Conservation (phyloP, 2,329 filamentous ascomycete species). For the Bipolaris cookei region DNA sequence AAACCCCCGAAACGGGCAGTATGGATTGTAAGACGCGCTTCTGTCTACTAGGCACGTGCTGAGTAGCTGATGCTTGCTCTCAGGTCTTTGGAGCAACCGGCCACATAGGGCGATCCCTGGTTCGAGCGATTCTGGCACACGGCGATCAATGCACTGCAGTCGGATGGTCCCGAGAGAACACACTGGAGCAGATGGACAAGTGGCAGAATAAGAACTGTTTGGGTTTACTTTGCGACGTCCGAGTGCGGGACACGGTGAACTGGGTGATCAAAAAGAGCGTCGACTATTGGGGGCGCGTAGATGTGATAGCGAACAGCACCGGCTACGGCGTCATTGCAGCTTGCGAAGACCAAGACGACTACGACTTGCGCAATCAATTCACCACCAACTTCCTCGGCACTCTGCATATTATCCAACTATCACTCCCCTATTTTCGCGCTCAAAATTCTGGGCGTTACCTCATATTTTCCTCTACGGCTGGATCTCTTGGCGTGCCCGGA, state of each 20-base stretch:
- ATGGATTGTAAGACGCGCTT: conserved; percentile 74
- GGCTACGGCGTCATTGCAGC: conserved; percentile 95
- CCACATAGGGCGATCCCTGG: conserved; percentile 90
- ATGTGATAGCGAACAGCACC: conserved; percentile 88
- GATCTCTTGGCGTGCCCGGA: conserved; percentile 90
- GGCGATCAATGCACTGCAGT: conserved; percentile 87
- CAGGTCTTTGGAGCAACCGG: conserved; percentile 93
- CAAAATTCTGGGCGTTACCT: conserved; percentile 80
- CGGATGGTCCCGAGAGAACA: conserved; percentile 80
- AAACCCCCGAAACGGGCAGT: conserved; percentile 76
- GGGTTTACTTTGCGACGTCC: conserved; percentile 87
- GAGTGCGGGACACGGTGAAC: conserved; percentile 77
- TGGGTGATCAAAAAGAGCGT: conserved; percentile 74
- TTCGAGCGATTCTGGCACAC: conserved; percentile 78
- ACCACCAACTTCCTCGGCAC: conserved; percentile 98
- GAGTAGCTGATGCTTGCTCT: background rate
- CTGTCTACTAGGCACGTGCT: background rate
- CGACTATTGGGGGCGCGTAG: conserved; percentile 77
- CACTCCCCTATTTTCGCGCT: conserved; percentile 83
- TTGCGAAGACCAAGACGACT: conserved; percentile 95
- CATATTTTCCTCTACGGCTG: conserved; percentile 92
- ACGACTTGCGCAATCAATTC: conserved; percentile 93
- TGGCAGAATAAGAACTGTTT: conserved; percentile 72
- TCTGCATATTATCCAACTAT: conserved; percentile 88
- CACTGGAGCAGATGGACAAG: conserved; percentile 71